Conservation (phyloP, 495 filamentous ascomycete genomes). For the Aspergillus cavernicola region DNA sequence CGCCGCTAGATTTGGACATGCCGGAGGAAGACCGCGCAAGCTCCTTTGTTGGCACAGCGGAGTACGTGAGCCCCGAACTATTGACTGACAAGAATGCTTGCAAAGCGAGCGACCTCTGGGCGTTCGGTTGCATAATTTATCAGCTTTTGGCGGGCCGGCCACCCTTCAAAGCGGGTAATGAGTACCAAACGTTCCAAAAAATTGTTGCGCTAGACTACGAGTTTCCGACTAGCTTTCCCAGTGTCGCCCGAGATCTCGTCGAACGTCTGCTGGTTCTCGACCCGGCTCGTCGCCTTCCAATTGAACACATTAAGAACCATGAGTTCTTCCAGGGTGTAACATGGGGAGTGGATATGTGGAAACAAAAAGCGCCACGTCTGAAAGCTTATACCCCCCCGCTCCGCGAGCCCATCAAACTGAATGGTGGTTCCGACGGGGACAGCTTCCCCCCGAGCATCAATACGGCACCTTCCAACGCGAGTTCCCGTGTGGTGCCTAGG, state of each 20-base stretch:
- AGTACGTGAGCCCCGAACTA: slow-evolving; percentile 96
- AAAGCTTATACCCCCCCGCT: slow-evolving; percentile 80
- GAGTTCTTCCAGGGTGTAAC: slow-evolving; percentile 90
- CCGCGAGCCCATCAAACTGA: slow-evolving; percentile 79
- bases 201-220: slow-evolving; percentile 92
- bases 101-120: slow-evolving; percentile 98
- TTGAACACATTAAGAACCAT: slow-evolving; percentile 96
- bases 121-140: slow-evolving; percentile 99
- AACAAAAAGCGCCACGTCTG: slow-evolving; percentile 82
- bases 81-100: slow-evolving; percentile 94
- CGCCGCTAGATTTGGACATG: slow-evolving; percentile 54
- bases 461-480: slow-evolving; percentile 45
- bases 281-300: slow-evolving; percentile 78
- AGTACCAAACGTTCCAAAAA: slow-evolving; percentile 98
- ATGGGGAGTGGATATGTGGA: slow-evolving; percentile 87
- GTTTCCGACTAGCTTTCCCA: slow-evolving; percentile 87
- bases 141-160: slow-evolving; percentile 90
- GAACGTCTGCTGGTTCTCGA: slow-evolving; percentile 90
- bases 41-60: slow-evolving; percentile 97
- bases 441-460: slow-evolving; percentile 49
- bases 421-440: slow-evolving; percentile 49
- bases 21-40: slow-evolving; percentile 70
- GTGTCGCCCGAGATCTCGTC: slow-evolving; percentile 84
- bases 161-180: slow-evolving; percentile 96
- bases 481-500: slow-evolving; percentile 61